Conservation (phyloP, 2,329 filamentous ascomycete genomes). For the Aquanectria penicillioides region DNA sequence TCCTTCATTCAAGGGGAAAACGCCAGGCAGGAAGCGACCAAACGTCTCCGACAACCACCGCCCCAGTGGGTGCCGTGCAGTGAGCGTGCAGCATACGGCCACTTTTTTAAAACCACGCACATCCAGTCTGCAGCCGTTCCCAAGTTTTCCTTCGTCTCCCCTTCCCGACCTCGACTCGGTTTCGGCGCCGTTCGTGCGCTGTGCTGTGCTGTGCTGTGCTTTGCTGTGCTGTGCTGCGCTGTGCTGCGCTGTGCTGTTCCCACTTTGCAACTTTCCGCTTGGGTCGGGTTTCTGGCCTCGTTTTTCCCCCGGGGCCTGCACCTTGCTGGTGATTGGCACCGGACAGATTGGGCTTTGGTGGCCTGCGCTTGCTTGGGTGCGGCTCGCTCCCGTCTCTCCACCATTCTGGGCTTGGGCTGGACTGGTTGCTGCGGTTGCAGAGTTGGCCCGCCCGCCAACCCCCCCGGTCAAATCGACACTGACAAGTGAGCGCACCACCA, state of each 20-base stretch:
- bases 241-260: conserved; percentile 18
- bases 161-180: neutral
- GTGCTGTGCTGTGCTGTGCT: neutral
- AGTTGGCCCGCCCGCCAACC: conserved; percentile 31
- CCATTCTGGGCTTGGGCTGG: conserved; percentile 15
- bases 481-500: conserved; percentile 20
- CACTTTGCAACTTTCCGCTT: conserved; percentile 2
- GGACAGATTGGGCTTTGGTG: conserved; percentile 2
- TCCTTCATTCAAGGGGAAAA: conserved; percentile 8
- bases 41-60: neutral
- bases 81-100: conserved; percentile 26
- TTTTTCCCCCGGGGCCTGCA: neutral
- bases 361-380: conserved; percentile 11
- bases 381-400: conserved; percentile 22
- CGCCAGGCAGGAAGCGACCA: conserved; percentile 1
- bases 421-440: conserved; percentile 42
- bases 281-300: neutral
- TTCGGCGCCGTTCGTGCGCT: conserved; percentile 7
- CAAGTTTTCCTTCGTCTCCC: conserved; percentile 6
- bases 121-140: conserved; percentile 26
- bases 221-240: conserved; percentile 15
- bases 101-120: conserved; percentile 30
- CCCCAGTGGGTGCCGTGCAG: conserved; percentile 19
- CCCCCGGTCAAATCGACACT: conserved; percentile 19
- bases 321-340: conserved; percentile 12